Percentiles rank a stretch among this genome's conserved stretches.
phyloP scores from a whole-genome alignment of 2,329 filamentous ascomycete species.

The Aureobasidium sp. region DNA sequence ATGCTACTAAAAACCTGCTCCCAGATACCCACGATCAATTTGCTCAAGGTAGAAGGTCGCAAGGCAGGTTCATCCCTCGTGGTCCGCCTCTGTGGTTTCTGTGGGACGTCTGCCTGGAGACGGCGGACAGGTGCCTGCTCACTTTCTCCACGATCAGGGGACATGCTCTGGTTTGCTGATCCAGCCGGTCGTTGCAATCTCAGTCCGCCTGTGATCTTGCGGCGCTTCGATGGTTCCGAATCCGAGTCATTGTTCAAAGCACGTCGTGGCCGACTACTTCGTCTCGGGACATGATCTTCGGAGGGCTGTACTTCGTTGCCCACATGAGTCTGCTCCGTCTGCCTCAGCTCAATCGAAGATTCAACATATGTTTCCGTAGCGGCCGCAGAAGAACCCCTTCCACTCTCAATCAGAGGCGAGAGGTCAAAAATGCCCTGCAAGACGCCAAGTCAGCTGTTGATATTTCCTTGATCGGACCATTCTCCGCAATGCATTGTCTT shows the following conservation, averaged over 20 bases:
- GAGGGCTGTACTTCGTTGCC: neutral
- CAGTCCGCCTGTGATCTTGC: conserved; percentile 28
- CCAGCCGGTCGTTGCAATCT: conserved; percentile 17
- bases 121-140: neutral
- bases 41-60: conserved; percentile 41
- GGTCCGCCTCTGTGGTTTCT: conserved; percentile 23
- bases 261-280: conserved; percentile 1
- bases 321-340: neutral
- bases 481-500: neutral
- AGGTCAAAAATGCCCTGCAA: conserved; percentile 1
- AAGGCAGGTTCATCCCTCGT: conserved; percentile 23
- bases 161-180: conserved; percentile 16
- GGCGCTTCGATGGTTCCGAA: conserved; percentile 35
- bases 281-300: neutral
- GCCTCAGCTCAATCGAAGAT: neutral
- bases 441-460: neutral
- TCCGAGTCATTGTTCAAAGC: neutral
- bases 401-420: neutral
- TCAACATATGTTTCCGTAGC: neutral
- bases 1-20: conserved; percentile 39
- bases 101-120: conserved; percentile 17
- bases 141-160: neutral
- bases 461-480: neutral
- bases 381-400: neutral
- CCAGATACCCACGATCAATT: conserved; percentile 44